Conservation (phyloP, 805 yeast genomes). For the Candida fluviatilis region DNA sequence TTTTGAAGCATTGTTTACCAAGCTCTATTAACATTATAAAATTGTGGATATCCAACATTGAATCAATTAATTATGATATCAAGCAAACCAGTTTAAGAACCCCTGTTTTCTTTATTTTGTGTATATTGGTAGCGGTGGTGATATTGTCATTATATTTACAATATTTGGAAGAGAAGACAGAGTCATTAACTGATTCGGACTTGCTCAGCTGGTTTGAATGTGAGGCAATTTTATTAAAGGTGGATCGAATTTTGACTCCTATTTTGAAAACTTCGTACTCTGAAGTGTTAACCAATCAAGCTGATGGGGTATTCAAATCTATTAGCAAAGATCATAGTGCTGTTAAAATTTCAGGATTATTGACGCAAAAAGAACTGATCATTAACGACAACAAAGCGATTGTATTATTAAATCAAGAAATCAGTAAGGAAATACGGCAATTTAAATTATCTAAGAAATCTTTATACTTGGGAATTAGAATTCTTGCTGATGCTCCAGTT, state of each 20-base stretch:
- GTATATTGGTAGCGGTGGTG: conserved; percentile 60
- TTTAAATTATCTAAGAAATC: conserved; percentile 54
- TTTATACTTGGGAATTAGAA: conserved; percentile 67
- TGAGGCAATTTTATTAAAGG: conserved; percentile 53
- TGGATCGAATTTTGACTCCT: conserved; percentile 55
- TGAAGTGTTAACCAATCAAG: conserved; percentile 54
- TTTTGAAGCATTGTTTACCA: conserved; percentile 58
- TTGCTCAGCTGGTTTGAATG: conserved; percentile 51
- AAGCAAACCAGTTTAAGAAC: conserved; percentile 66
- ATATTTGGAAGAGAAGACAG: conserved; percentile 41
- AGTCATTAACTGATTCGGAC: conserved; percentile 12
- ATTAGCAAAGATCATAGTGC: conserved; percentile 34
- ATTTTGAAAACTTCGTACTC: conserved; percentile 50
- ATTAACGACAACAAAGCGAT: conserved; percentile 24
- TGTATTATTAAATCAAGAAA: conserved; percentile 35
- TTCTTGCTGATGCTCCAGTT: conserved; percentile 79
- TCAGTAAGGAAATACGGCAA: conserved; percentile 41
- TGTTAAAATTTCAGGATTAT: conserved; percentile 44
- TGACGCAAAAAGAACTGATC: conserved; percentile 6
- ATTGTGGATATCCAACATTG: conserved; percentile 70
- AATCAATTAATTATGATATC: conserved; percentile 54
- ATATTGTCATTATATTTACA: conserved; percentile 61
- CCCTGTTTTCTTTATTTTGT: conserved; percentile 71
- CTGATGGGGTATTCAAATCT: conserved; percentile 53
- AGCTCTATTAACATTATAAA: conserved; percentile 57